Percentiles rank a stretch among this genome's conserved stretches.
These are phyloP conservation scores for Vigna nakashimae DNA, from an alignment of 306 rosid species.

Conservation along the genomic window DNA sequence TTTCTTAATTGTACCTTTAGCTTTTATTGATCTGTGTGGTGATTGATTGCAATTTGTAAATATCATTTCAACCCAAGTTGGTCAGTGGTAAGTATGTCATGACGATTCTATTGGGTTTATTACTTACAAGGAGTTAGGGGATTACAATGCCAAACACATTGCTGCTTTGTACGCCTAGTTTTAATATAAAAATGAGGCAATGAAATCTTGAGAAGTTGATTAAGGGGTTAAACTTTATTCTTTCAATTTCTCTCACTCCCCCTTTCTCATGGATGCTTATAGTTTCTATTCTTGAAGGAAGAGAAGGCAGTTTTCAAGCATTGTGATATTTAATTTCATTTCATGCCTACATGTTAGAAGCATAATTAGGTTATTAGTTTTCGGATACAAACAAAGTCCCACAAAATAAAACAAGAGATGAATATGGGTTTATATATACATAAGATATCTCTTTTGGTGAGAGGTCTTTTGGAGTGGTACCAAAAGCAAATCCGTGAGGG, in stretches of 20 bases:
- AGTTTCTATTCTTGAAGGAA: not conserved
- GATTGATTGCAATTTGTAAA: constrained; percentile 29
- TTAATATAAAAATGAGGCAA: not conserved
- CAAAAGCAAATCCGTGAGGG: too few relatives aligned
- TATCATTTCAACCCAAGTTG: not conserved
- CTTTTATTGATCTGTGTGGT: not conserved
- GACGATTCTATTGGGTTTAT: not conserved
- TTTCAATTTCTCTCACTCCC: constrained; percentile 7
- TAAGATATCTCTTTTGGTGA: too few relatives aligned
- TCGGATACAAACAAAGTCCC: too few relatives aligned
- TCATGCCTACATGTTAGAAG: constrained; percentile 17
- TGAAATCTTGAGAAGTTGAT: not conserved
- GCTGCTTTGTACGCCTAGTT: too few relatives aligned
- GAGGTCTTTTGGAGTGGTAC: too few relatives aligned
- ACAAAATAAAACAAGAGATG: too few relatives aligned
- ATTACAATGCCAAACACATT: too few relatives aligned
- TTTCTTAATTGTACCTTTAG: not conserved
- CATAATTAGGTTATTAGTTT: not conserved
- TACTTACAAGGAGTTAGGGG: too few relatives aligned
- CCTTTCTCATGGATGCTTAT: constrained; percentile 6
- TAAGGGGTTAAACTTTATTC: not conserved
- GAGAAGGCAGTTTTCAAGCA: constrained; percentile 8
- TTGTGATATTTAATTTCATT: constrained; percentile 19
- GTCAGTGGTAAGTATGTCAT: not conserved
- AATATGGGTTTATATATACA: too few relatives aligned